A percentile compares a stretch with the other conserved stretches of the same genome.
phyloP scores from a whole-genome alignment of 2,329 filamentous ascomycete genomes.

The Uncinocarpus reesii region DNA sequence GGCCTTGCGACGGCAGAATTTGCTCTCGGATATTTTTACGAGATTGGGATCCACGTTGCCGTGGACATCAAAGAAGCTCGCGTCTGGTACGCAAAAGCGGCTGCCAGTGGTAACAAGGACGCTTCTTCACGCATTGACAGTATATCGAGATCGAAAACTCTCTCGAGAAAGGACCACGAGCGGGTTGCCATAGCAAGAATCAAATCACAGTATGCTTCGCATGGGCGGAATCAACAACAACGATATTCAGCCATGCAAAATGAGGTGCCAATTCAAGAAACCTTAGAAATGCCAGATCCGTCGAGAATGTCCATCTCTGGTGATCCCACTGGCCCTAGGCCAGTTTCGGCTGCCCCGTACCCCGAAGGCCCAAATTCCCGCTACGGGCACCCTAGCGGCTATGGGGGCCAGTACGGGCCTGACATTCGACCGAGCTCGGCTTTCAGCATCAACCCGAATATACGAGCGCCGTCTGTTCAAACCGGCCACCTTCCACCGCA shows the following conservation, averaged over 20 bases:
- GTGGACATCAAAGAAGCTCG: slow-evolving; percentile 72
- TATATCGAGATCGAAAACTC: slow-evolving; percentile 67
- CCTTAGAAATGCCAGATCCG: slow-evolving; percentile 41
- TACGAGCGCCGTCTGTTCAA: slow-evolving; percentile 32
- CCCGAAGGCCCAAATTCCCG: slow-evolving; percentile 29
- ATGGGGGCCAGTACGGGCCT: slow-evolving; percentile 25
- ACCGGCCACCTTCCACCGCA: slow-evolving; percentile 19
- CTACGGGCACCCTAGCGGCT: slow-evolving; percentile 27
- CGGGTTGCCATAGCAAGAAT: slow-evolving; percentile 81
- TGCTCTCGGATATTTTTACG: slow-evolving; percentile 92
- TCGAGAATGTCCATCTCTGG: slow-evolving; percentile 34
- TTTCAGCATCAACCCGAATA: slow-evolving; percentile 41
- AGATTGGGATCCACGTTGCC: slow-evolving; percentile 87
- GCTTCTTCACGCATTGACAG: slow-evolving; percentile 72
- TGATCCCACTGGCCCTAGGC: slow-evolving; percentile 19
- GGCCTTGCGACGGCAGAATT: slow-evolving; percentile 88
- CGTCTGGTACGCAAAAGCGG: slow-evolving; percentile 82
- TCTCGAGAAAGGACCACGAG: slow-evolving; percentile 88
- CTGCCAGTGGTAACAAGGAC: slow-evolving; percentile 84
- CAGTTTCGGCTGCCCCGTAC: slow-evolving; percentile 35
- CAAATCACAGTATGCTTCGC: slow-evolving; percentile 66
- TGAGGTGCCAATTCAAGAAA: slow-evolving; percentile 35
- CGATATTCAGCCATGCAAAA: slow-evolving; percentile 21
- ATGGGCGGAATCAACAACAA: slow-evolving; percentile 30
- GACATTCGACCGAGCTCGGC: slow-evolving; percentile 38